phyloP scores from a whole-genome alignment of 2,329 filamentous ascomycete species.

The Clonostachys chloroleuca region DNA sequence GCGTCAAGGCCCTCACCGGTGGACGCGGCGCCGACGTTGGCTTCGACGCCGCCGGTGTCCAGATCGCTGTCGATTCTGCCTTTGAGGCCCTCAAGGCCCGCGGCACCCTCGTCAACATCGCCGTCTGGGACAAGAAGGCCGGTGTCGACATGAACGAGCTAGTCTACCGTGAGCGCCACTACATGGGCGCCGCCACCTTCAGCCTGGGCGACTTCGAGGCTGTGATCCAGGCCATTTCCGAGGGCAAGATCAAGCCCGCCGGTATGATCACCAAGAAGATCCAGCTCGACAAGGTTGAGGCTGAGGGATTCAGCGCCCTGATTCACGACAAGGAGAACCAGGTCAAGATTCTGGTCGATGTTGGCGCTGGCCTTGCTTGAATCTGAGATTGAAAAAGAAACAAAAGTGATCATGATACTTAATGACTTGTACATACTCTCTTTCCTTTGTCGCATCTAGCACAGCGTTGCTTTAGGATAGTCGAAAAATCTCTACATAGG shows the following conservation, averaged over 20 bases:
- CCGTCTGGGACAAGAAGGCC: conserved; percentile 56
- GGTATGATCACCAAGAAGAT: conserved; percentile 60
- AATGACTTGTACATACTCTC: too few species aligned
- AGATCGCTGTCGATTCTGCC: conserved; percentile 37
- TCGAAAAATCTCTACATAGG: too few species aligned
- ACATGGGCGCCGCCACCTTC: conserved; percentile 17
- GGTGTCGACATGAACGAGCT: conserved; percentile 27
- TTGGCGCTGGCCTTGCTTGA: conserved; percentile 5
- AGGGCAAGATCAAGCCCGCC: conserved; percentile 43
- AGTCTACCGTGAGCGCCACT: conserved; percentile 11
- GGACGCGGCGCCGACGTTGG: conserved; percentile 50
- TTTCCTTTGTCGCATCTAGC: too few species aligned
- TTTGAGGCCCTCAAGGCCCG: conserved; percentile 43
- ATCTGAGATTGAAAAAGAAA: too few species aligned
- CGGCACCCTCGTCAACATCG: conserved; percentile 60
- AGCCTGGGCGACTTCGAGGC: conserved; percentile 42
- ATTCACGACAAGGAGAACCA: conserved; percentile 57
- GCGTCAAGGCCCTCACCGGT: conserved; percentile 38
- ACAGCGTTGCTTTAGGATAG: too few species aligned
- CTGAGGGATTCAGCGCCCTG: conserved; percentile 51
- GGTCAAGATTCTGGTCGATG: conserved; percentile 57
- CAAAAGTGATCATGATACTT: too few species aligned
- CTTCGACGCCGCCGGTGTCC: conserved; percentile 59
- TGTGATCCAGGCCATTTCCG: conserved; percentile 46
- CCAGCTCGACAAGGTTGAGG: conserved; percentile 47